Evolutionary conservation across 2,329 filamentous ascomycete species (phyloP), one percentile per base, ranked within the genome.

Genomic region (Stemphylium vesicarium): DNA sequence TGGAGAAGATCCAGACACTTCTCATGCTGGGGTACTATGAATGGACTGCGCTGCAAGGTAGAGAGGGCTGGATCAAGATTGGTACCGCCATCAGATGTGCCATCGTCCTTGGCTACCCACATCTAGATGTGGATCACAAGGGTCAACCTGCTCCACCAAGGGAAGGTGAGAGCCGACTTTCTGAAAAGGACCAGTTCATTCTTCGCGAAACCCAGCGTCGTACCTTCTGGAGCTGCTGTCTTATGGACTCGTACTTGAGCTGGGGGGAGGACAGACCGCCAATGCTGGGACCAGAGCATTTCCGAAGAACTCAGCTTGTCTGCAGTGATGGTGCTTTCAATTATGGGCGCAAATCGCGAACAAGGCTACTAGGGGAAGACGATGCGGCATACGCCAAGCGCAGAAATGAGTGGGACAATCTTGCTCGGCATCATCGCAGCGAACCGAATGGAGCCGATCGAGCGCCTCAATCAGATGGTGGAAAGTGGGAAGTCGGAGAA

Each of bases 221-320:
- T 6, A 90, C 88, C 0, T 89, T 91, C 78, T 91, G 88, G 78
- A 90, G 88, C 63, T 90, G 88, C 65, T 86, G 89, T 54, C 86
- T 91, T 46, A 79, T 92, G 62, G 89, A 92, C 69, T 84, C 88
- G 3, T 84, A 90, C 72, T 76, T 91, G 20, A 84, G 86, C 32
- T 87, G 84, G 62, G 88, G 88, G 16, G 84, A 84, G 57, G 82
- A 85, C 47, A 80, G 87, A 18, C 80, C 84, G 1, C 81, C 83
- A 12, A 86, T 85, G 66, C 80, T 91, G 38, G 80, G 81, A 33
- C 76, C 84, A 1, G 79, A 85, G 3, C 84, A 88, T 52, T 73
- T 90, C 6, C 79, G 57, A 15, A 48, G 81, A 31, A 85, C 90
- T 16, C 87, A 88, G 67, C 77, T 91, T 4, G 88, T 88, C 1